Base-by-base conservation (phyloP, 1,284 basidiomycete genomes). In the Naganishia liquefaciens region DNA sequence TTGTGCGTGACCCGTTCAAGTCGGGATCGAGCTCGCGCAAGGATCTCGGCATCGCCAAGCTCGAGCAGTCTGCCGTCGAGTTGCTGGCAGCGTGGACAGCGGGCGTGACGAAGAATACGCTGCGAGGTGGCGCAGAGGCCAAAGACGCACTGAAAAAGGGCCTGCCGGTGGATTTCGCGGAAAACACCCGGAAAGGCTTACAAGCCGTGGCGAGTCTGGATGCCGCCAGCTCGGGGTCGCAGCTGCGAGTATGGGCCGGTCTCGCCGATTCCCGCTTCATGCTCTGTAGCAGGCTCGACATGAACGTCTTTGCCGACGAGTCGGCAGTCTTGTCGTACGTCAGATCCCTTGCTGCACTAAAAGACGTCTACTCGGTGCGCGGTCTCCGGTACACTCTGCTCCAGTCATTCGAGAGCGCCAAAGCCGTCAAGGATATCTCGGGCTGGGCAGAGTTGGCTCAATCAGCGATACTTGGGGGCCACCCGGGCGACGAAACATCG, bases 81-180 rank as follows among this genome's bases (percentile, higher is more conserved):
- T 37, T 76, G 11, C 52, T 79, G 3, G 63, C 62, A 0, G 86
- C 85, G 3, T 93, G 88, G 86, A 73, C 90, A 5, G 87, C 88
- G 69, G 91, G 92, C 0, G 82, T 84, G 19, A 82, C 81, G 62
- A 81, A 92, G 37, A 94, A 95, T 74, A 83, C 84, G 0, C 75
- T 85, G 13, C 84, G 80, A 69, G 82, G 83, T 1, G 91, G 91
- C 0, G 84, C 87, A 68, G 76, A 76, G 17, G 90, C 91, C 72
- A 74, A 72, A 54, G 23, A 60, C 0, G 40, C 21, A 15, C 58
- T 75, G 33, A 60, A 37, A 17, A 30, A 60, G 28, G 30, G 44
- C 28, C 51, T 71, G 40, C 10, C 46, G 21, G 3, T 1, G 4
- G 54, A 60, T 0, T 63, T 73, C 7, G 27, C 46, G 17, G 62